Conservation (phyloP, 345 rosid species). For the Syzygium grande region DNA sequence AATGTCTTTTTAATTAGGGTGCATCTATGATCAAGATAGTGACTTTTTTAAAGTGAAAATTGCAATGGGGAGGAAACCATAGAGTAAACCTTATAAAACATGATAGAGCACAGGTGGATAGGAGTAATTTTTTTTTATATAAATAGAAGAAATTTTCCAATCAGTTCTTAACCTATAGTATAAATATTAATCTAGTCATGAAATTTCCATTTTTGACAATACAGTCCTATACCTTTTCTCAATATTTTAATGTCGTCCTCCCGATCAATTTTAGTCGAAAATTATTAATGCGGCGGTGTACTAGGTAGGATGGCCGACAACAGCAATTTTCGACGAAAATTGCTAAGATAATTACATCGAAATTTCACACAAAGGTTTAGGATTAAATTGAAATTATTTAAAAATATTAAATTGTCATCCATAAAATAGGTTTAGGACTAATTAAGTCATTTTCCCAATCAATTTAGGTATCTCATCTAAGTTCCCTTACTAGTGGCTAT, state of each 20-base stretch:
- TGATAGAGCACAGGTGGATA: not conserved
- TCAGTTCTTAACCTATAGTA: not conserved
- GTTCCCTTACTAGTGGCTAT: not conserved
- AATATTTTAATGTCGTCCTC: not conserved
- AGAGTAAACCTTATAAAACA: not conserved
- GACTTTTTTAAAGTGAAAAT: not conserved
- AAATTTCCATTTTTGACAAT: not conserved
- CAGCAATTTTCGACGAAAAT: rapidly evolving
- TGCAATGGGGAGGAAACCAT: not conserved
- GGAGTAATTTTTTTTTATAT: not conserved
- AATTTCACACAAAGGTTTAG: not conserved
- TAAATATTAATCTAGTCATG: not conserved
- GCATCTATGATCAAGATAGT: not conserved
- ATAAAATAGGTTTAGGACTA: rapidly evolving
- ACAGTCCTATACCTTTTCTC: not conserved
- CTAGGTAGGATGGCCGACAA: rapidly evolving
- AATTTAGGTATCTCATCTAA: not conserved
- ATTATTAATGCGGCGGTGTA: not conserved
- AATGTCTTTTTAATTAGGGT: not conserved
- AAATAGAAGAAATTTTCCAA: not conserved
- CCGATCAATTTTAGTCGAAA: rapidly evolving
- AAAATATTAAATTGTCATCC: not conserved
- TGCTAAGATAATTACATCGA: not conserved
- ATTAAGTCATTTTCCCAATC: not conserved
- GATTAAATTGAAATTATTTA: rapidly evolving